Base-by-base conservation (phyloP, 2,329 filamentous ascomycete genomes). In the Penicillium concentricum region DNA sequence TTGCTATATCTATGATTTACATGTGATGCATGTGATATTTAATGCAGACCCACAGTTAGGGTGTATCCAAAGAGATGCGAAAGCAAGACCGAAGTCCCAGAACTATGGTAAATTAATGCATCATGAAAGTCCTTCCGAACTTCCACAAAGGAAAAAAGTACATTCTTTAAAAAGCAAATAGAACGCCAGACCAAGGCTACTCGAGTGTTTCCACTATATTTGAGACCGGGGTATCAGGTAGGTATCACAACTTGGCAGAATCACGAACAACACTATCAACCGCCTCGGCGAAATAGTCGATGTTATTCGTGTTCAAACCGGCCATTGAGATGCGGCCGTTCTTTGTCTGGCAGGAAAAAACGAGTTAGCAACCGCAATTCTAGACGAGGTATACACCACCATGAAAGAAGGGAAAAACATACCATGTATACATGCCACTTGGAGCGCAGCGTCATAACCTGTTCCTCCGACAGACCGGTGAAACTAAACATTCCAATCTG, bases 401-500 rank as follows among this genome's bases (percentile, higher is more conserved):
- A 3, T 38, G 8, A 28, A 28, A 7, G n/a, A 41, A 18, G 37
- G n/a, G 43, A 35, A 61, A 43, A 51, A 67, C 70, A 58, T 58
- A 77, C 75, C 79, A 81, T 80, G 56, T 81, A 81, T 41, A 81
- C 72, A 59, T 81, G 79, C 73, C 76, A 79, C 67, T 80, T 78
- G 51, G 78, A 75, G 32, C 76, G 68, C 58, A 81, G 63, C 45
- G 72, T 66, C 62, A 69, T 63, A 4, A 84, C 81, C 60, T 84
- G 81, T 4, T 69, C 57, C 57, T 80, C 76, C 5, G 59, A 78
- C 58, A 85, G 69, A 0, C 82, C 83, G 0, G 81, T 82, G 56
- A 96, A 99, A 75, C 88, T 93, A 80, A 99, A 99, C 94, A 99
- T 99, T 79, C 94, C 94, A 72, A 99, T 99, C 83, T 99, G 94